Base-by-base conservation (phyloP, 164 flowering plant species). In the Nelumbo lutea region DNA sequence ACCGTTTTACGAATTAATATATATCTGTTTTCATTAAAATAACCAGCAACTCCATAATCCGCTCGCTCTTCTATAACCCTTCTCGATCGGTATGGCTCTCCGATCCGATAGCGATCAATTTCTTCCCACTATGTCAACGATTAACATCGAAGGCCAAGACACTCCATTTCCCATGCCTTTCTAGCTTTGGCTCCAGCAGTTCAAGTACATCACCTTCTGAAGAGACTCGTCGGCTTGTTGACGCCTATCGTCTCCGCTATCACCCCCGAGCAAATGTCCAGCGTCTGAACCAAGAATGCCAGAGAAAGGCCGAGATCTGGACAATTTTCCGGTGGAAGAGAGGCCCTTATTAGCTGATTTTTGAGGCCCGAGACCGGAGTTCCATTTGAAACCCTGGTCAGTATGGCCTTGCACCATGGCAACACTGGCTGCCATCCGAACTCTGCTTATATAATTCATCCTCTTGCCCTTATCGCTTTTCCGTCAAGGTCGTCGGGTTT, bases 361-460 rank as follows among this genome's bases (percentile, higher is more conserved):
- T 44, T 83, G 60, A 1, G 80, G 74, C 11, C 44, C 77, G n/a
- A 79, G 62, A 11, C 78, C 79, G 13, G 87, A 50, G 47, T 75
- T 80, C 83, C 69, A 73, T 40, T 70, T 77, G 40, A 64, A 61
- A 4, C 81, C 81, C 53, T 73, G 85, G 40, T 84, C 87, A 13
- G 82, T 63, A 72, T 80, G 86, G 76, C 80, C 78, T 58, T 84
- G 81, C n/a, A 77, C 85, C 42, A 84, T 82, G 7, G 86, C 85
- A 7, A 83, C 83, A 7, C 78, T 77, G 8, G 89, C 79, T 42
- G 88, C 89, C 82, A 84, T 78, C 82, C 89, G 83, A 7, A 81
- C 73, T 9, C 85, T 67, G 79, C 79, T 78, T 42, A 84, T 42
- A 42, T 80, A 76, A 73, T 80, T 78, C 92, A 88, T 88, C 55